Base-by-base conservation (phyloP, 331 rosid species). In the Malus hybrid region DNA sequence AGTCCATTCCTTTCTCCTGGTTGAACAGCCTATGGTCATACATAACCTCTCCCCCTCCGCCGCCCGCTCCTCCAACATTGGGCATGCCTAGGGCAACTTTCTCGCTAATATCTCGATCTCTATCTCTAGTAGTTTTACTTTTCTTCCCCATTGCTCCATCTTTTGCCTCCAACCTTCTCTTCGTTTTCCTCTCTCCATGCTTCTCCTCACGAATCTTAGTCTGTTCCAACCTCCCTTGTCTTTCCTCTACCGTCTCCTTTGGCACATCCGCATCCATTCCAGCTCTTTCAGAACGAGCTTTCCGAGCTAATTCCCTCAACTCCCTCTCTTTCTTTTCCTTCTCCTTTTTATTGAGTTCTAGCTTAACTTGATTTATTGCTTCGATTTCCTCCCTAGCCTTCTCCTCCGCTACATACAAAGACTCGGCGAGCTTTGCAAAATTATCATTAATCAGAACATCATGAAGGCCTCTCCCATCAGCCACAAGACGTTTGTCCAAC, bases 21-120 rank as follows among this genome's bases (percentile, higher is more conserved):
- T 91, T 93, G 76, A 93, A 93, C 20, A 93, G 86, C 81, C 97
- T 88, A 60, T 89, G 91, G 71, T 93, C 98, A 82, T 91, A 91
- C 89, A 89, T 93, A 57, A 91, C 94, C 86, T 93, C 96, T 29
- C 91, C 90, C n/a, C 87, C 88, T 76, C 46, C 1, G 46, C 82
- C 74, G 77, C 90, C 89, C 9, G 84, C 67, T 78, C 91, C 90
- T 0, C 72, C 60, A 91, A 87, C 46, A 39, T 39, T 39, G 39
- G 98, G 92, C 93, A 91, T 80, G 42, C 94, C 96, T 71, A 91
- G 97, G 57, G 98, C 96, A 77, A 89, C 97, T 78, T 93, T 91
- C 88, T 91, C 97, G 71, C 96, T 93, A 13, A 91, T 57, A 83
- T 93, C 98, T 67, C 97, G 93, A 66, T 93, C 98, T 84, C 96